Conservation (phyloP, 2,329 filamentous ascomycete genomes). For the Cadophora luteo-olivacea region DNA sequence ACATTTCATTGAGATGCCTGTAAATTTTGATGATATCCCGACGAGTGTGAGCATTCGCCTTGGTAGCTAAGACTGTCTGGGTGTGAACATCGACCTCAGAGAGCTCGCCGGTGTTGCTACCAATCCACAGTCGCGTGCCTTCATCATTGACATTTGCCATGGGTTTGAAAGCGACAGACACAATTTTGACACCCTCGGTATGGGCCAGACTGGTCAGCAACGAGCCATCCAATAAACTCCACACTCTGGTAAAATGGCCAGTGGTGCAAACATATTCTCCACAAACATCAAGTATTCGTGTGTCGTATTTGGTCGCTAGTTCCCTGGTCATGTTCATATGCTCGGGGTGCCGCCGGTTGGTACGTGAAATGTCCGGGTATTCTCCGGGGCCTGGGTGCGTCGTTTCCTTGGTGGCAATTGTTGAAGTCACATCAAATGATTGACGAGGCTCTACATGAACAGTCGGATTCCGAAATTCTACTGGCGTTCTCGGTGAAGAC, state of each 20-base stretch:
- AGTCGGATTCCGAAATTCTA: conserved; percentile 47
- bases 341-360: conserved; percentile 83
- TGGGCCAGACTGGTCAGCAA: conserved; percentile 81
- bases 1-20: conserved; percentile 86
- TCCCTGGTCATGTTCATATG: conserved; percentile 76
- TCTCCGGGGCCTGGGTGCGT: conserved; percentile 48
- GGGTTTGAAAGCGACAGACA: conserved; percentile 86
- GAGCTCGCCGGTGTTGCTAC: conserved; percentile 86
- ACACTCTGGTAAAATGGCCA: conserved; percentile 85
- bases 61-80: conserved; percentile 72
- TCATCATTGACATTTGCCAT: conserved; percentile 79
- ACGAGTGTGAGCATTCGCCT: conserved; percentile 75
- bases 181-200: conserved; percentile 83
- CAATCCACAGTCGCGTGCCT: conserved; percentile 84
- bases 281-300: conserved; percentile 84
- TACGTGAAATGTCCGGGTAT: conserved; percentile 83
- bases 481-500: conserved; percentile 49
- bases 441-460: conserved; percentile 28
- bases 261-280: conserved; percentile 87
- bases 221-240: conserved; percentile 84
- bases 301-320: conserved; percentile 86
- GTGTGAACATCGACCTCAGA: conserved; percentile 85
- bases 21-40: conserved; percentile 85
- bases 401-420: conserved; percentile 28
- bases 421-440: conserved; percentile 27